Evolutionary conservation across 257 asterid genomes (phyloP).

Genomic region (Jasminum sambac): DNA sequence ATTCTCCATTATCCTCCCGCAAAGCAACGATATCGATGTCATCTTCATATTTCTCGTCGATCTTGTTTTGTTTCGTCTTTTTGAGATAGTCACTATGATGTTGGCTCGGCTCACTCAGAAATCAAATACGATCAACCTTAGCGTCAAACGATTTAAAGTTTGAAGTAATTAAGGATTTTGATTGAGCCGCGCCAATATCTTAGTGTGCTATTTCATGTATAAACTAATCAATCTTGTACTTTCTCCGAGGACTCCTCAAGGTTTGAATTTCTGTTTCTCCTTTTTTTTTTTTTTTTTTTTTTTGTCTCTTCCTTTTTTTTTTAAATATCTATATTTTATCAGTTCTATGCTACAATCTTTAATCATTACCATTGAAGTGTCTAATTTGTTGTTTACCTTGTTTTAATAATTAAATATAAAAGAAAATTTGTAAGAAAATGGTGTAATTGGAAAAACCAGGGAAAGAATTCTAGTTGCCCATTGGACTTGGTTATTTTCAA

Average conservation of each 20-base stretch:
- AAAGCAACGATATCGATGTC: neutral
- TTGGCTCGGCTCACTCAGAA: conserved; percentile 65
- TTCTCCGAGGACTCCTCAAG: neutral
- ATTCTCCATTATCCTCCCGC: neutral
- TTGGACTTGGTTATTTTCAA: too few species aligned
- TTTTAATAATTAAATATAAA: neutral
- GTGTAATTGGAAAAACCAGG: too few species aligned
- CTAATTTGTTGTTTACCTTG: neutral
- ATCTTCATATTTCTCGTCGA: neutral
- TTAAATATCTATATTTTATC: neutral
- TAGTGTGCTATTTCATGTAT: conserved; percentile 39
- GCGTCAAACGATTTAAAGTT: neutral
- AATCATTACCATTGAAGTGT: neutral
- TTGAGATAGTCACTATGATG: conserved; percentile 49
- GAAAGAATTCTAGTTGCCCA: too few species aligned
- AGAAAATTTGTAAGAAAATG: too few species aligned
- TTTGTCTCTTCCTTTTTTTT: too few species aligned
- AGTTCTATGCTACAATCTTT: neutral
- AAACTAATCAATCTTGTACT: neutral
- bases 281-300: neutral
- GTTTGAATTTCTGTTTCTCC: conserved; percentile 8
- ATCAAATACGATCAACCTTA: neutral
- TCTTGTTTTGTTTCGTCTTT: neutral
- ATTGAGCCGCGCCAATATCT: conserved; percentile 82
- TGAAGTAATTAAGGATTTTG: conserved; percentile 18